These are phyloP conservation scores for Arthroderma uncinatum DNA, from an alignment of 2,329 filamentous ascomycete species.

Conservation along the genomic window DNA sequence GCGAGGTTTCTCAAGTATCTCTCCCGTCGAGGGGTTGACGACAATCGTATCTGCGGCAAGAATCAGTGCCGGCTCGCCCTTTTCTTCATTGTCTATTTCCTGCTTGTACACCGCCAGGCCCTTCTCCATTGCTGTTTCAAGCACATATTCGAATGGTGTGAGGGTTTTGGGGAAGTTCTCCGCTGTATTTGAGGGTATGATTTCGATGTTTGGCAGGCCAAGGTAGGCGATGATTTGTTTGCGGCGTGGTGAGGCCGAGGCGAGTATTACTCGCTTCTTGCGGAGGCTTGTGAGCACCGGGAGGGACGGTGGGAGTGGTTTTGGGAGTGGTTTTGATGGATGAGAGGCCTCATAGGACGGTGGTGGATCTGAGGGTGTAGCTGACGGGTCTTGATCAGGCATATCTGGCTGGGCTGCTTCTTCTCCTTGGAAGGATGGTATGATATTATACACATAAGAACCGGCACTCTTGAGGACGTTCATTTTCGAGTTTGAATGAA, in stretches of 20 bases:
- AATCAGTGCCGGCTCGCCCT: constrained; percentile 68
- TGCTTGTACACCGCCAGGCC: constrained; percentile 59
- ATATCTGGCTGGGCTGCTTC: constrained; percentile 3
- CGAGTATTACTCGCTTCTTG: constrained; percentile 72
- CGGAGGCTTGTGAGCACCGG: constrained; percentile 68
- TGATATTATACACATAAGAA: constrained; percentile 1
- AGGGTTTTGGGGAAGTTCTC: constrained; percentile 77
- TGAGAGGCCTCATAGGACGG: constrained; percentile 26
- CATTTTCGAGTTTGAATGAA: not conserved
- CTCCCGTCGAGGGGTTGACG: constrained; percentile 56
- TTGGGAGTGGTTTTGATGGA: constrained; percentile 15
- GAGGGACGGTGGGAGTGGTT: constrained; percentile 55
- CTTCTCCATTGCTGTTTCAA: constrained; percentile 75
- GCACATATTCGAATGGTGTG: constrained; percentile 80
- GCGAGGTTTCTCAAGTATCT: constrained; percentile 82
- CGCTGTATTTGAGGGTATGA: constrained; percentile 68
- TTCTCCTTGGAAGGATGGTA: constrained; percentile 1
- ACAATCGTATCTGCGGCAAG: constrained; percentile 88
- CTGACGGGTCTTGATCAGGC: constrained; percentile 10
- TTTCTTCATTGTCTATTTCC: constrained; percentile 44
- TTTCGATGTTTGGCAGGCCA: constrained; percentile 69
- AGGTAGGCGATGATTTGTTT: constrained; percentile 69
- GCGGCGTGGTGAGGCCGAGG: constrained; percentile 76
- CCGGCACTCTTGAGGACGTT: not conserved
- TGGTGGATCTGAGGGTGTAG: constrained; percentile 20